Percentiles rank a stretch among this genome's conserved stretches.
Conservation (phyloP, 1,139 yeast genomes). For the Yamadazyma pseudoaaseri region DNA sequence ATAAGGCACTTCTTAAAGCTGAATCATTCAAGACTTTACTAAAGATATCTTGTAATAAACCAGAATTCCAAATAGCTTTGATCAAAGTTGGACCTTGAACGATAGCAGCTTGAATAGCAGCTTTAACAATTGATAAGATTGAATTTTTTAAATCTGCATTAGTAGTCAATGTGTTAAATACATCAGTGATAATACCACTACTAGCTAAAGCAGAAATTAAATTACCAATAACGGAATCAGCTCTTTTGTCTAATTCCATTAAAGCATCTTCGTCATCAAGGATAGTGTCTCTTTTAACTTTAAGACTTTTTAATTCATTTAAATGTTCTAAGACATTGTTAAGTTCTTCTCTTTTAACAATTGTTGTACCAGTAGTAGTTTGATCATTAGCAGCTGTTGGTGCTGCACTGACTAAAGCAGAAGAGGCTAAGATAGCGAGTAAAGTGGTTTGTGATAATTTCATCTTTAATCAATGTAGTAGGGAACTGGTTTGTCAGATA, state of each 20-base stretch:
- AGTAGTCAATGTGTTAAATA: constrained; percentile 37
- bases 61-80: constrained; percentile 45
- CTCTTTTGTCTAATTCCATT: constrained; percentile 35
- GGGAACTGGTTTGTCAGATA: too few species aligned
- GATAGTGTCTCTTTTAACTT: constrained; percentile 35
- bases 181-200: constrained; percentile 41
- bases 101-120: constrained; percentile 34
- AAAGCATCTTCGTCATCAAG: constrained; percentile 29
- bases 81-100: constrained; percentile 46
- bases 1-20: constrained; percentile 34
- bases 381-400: constrained; percentile 25
- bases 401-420: constrained; percentile 41
- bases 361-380: constrained; percentile 17
- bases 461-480: constrained; percentile 29
- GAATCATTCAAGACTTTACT: constrained; percentile 32
- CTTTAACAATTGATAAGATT: constrained; percentile 27
- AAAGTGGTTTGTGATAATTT: constrained; percentile 44
- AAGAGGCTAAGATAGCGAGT: constrained; percentile 41
- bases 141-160: constrained; percentile 28
- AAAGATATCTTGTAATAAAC: constrained; percentile 38
- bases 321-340: constrained; percentile 34
- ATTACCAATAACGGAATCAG: constrained; percentile 35
- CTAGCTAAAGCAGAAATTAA: constrained; percentile 37
- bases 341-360: constrained; percentile 39
- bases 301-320: constrained; percentile 30